These are phyloP conservation scores for Trichosanthes truncata DNA, from an alignment of 306 rosid species.

Conservation along the genomic window DNA sequence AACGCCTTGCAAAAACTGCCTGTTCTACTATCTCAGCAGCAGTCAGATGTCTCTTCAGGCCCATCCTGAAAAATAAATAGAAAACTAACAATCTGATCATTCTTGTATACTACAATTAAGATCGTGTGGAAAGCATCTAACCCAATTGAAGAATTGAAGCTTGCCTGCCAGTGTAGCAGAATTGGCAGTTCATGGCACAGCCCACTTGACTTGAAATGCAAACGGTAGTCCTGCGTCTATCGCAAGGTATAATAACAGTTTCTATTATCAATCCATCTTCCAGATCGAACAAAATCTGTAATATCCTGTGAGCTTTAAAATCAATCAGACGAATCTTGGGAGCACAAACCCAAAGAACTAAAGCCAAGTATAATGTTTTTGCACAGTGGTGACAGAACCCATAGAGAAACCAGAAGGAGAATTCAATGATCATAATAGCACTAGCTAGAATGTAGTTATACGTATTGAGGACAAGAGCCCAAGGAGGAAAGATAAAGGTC, in stretches of 20 bases:
- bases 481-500: no score
- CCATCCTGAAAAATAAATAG: slow-evolving; percentile 63
- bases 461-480: no score
- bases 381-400: not conserved
- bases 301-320: slow-evolving; percentile 65
- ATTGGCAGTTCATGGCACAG: slow-evolving; percentile 92
- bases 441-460: slow-evolving; percentile 21
- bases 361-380: not conserved
- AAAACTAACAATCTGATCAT: slow-evolving; percentile 6
- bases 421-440: not conserved
- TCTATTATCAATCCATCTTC: slow-evolving; percentile 74
- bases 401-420: not conserved
- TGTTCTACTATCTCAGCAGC: slow-evolving; percentile 94
- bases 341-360: slow-evolving; percentile 9
- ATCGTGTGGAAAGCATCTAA: not conserved
- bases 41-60: slow-evolving; percentile 69
- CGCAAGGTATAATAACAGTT: slow-evolving; percentile 82
- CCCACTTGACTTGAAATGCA: slow-evolving; percentile 99
- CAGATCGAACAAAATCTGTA: slow-evolving; percentile 83
- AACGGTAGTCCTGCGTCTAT: slow-evolving; percentile 73
- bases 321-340: slow-evolving; percentile 46
- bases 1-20: slow-evolving; percentile 65
- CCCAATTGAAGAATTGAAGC: slow-evolving; percentile 15
- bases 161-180: slow-evolving; percentile 92
- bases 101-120: not conserved